These are phyloP conservation scores for Eimeria tenella DNA, from an alignment of 169 alveolate genomes.

Conservation along the genomic window DNA sequence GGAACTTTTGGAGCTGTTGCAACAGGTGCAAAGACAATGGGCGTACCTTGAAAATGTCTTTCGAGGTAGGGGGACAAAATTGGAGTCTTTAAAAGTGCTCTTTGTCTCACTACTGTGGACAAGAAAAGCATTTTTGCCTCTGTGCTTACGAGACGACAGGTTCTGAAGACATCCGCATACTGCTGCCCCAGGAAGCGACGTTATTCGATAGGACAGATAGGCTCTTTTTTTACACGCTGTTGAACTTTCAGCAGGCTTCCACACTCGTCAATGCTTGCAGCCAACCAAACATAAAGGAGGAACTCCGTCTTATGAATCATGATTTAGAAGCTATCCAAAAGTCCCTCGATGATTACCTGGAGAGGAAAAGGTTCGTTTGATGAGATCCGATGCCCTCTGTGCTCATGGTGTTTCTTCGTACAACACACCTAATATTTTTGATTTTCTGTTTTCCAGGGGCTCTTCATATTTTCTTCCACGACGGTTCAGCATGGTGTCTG, in stretches of 20 bases:
- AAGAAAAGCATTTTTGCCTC: slow-evolving; percentile 90
- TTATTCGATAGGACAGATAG: slow-evolving; percentile 78
- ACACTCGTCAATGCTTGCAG: slow-evolving; percentile 75
- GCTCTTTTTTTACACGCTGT: slow-evolving; percentile 55
- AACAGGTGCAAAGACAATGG: slow-evolving; percentile 84
- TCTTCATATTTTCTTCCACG: background rate
- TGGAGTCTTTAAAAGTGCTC: slow-evolving; percentile 88
- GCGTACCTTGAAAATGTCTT: slow-evolving; percentile 85
- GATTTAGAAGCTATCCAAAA: slow-evolving; percentile 94
- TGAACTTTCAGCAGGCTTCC: slow-evolving; percentile 66
- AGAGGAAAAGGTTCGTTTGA: slow-evolving; percentile 89
- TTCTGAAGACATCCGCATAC: slow-evolving; percentile 84
- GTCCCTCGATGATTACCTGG: slow-evolving; percentile 94
- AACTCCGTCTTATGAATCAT: slow-evolving; percentile 57
- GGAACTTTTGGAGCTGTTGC: slow-evolving; percentile 82
- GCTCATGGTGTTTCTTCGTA: background rate
- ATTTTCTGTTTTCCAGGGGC: background rate
- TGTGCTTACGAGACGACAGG: slow-evolving; percentile 69
- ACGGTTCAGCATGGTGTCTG: background rate
- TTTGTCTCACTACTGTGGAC: slow-evolving; percentile 90
- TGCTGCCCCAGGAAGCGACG: slow-evolving; percentile 84
- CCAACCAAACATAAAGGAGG: slow-evolving; percentile 65
- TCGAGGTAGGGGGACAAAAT: slow-evolving; percentile 84
- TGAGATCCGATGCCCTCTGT: background rate
- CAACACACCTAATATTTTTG: background rate